Percentiles rank a stretch among this genome's conserved stretches.
These are phyloP conservation scores for Bothriochloa decipiens DNA, from an alignment of 176 grass and related monocot species.

Conservation along the genomic window DNA sequence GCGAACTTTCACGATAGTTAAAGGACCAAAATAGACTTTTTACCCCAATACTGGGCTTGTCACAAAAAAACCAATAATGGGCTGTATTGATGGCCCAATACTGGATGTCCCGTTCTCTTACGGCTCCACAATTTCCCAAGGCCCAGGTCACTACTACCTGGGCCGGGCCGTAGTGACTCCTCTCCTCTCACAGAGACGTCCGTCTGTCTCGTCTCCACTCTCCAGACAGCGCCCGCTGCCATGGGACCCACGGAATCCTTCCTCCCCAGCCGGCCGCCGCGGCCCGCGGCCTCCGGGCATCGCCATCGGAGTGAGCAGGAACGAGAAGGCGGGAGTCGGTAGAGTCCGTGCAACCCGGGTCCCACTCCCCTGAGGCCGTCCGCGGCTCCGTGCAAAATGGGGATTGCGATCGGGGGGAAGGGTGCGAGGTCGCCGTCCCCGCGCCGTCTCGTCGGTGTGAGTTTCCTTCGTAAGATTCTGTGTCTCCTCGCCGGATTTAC, in stretches of 20 bases:
- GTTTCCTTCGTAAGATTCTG: constrained; percentile 24
- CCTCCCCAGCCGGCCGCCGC: neutral
- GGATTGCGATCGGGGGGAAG: neutral
- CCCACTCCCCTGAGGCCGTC: neutral
- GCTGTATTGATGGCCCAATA: neutral
- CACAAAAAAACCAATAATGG: too few species aligned
- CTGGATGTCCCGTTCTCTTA: neutral
- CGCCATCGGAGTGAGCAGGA: neutral
- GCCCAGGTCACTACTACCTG: neutral
- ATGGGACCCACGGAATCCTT: neutral
- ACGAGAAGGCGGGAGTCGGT: neutral
- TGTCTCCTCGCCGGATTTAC: neutral
- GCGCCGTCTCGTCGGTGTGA: constrained; percentile 3
- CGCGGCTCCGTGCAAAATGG: neutral
- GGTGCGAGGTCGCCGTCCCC: constrained; percentile 35
- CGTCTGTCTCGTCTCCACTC: neutral
- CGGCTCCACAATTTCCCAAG: neutral
- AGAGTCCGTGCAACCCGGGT: neutral
- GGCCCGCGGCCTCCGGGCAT: constrained; percentile 17
- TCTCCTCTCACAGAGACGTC: neutral
- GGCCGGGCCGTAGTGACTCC: neutral
- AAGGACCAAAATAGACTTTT: too few species aligned
- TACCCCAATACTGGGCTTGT: too few species aligned
- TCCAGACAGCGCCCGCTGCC: neutral
- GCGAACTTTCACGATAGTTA: too few species aligned